Evolutionary conservation across 352 stramenopile genomes (phyloP), one percentile per base, ranked within the genome.

Genomic region (Phytophthora niederhauseri): DNA sequence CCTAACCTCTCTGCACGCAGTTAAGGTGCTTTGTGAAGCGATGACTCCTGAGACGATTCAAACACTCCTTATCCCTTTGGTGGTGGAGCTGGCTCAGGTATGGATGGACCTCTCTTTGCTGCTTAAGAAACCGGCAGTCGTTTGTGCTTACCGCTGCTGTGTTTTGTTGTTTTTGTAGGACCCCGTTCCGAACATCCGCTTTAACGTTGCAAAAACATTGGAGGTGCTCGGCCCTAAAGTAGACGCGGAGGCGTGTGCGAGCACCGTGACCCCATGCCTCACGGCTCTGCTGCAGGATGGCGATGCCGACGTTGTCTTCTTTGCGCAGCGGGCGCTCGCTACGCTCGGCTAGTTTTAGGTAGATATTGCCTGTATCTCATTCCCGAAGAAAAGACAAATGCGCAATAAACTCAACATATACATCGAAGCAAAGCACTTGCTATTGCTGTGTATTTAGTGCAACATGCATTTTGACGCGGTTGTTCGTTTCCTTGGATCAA

Each of bases 181-280:
- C 68, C 87, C 91, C n/a, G 94, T 99, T 9, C 93, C 97, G 3
- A 99, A 99, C 80, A 98, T 99, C 57, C 93, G 97, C 24, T 99
- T 99, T 70, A 99, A 99, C 78, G 96, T 99, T 36, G 96, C 97
- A 22, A 99, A 99, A 82, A 97, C 91, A 28, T 78, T 99, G 30
- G 84, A 97, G 60, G 83, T 84, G 19, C 81, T 99, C 2, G 85
- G 77, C 30, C 70, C 79, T 31, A 86, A 93, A 67, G 89, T 97
- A 78, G 87, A 81, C 46, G 71, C 63, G 55, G 62, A 66, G 60
- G 67, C 84, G 20, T 82, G 95, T 56, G 82, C 90, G 34, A 73
- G 78, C 34, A 84, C 93, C 64, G 90, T 98, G 38, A 74, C 78
- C 57, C 93, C 93, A 50, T 95, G 96, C 53, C 81, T 99, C 53